These are phyloP conservation scores for Discostella stelligeroides DNA, from an alignment of 108 stramenopile genomes.

Conservation along the genomic window DNA sequence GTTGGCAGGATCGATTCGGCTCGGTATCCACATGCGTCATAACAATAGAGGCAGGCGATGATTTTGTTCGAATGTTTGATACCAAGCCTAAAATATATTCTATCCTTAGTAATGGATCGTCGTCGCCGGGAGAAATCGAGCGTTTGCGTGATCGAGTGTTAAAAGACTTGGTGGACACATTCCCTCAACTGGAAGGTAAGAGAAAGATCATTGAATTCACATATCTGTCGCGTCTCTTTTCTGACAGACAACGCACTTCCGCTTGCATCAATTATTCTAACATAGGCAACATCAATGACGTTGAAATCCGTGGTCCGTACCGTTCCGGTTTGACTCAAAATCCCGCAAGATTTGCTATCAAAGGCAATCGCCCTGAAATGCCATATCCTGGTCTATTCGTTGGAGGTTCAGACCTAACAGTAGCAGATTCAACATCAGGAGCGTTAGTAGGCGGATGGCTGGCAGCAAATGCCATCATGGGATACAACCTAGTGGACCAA, in stretches of 20 bases:
- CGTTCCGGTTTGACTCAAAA: constrained; percentile 76
- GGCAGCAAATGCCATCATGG: constrained; percentile 84
- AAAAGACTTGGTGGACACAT: constrained; percentile 59
- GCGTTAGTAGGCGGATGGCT: constrained; percentile 81
- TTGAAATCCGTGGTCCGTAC: constrained; percentile 59
- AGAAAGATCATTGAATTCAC: background rate
- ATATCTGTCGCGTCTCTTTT: background rate
- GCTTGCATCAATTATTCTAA: background rate
- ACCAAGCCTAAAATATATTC: constrained; percentile 84
- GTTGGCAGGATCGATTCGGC: constrained; percentile 73
- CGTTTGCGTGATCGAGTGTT: constrained; percentile 67
- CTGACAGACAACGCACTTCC: background rate
- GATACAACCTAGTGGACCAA: constrained; percentile 76
- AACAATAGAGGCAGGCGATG: constrained; percentile 90
- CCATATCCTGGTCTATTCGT: constrained; percentile 79
- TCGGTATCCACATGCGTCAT: constrained; percentile 82
- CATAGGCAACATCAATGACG: constrained; percentile 50
- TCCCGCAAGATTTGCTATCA: constrained; percentile 83
- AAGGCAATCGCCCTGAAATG: constrained; percentile 80
- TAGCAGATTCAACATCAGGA: constrained; percentile 81
- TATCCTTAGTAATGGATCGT: constrained; percentile 38
- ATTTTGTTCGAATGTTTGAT: constrained; percentile 82
- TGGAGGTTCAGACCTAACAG: constrained; percentile 82
- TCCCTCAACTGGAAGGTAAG: constrained; percentile 80
- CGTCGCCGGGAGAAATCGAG: constrained; percentile 41